A percentile compares a stretch with the other conserved stretches of the same genome.
phyloP scores from a whole-genome alignment of 495 filamentous ascomycete genomes.

The Rhizodiscina lignyota region DNA sequence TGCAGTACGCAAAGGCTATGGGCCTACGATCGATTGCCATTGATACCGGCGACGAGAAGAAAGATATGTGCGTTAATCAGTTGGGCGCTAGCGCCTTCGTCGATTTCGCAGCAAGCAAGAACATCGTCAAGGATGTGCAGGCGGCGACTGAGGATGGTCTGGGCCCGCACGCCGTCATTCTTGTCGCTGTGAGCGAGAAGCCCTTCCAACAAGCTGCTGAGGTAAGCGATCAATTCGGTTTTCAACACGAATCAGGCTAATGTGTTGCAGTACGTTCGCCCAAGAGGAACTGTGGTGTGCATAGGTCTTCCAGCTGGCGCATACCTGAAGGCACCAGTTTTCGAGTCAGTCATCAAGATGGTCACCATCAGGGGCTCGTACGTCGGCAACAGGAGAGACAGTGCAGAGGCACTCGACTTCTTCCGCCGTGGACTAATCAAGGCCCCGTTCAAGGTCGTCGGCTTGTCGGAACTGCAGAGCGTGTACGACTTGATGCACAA shows the following conservation, averaged over 20 bases:
- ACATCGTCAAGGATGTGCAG: slow-evolving; percentile 74
- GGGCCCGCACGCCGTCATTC: slow-evolving; percentile 74
- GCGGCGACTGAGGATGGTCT: slow-evolving; percentile 57
- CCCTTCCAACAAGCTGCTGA: slow-evolving; percentile 87
- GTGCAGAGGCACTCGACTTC: slow-evolving; percentile 75
- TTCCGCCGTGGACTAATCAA: slow-evolving; percentile 68
- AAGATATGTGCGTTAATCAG: slow-evolving; percentile 38
- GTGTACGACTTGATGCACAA: slow-evolving; percentile 39
- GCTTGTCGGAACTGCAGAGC: slow-evolving; percentile 57
- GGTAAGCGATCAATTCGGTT: slow-evolving; percentile 5
- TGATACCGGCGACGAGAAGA: slow-evolving; percentile 67
- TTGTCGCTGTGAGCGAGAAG: slow-evolving; percentile 72
- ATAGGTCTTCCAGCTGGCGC: slow-evolving; percentile 75
- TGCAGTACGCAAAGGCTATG: slow-evolving; percentile 84
- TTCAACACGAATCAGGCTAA: background rate
- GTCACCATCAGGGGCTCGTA: slow-evolving; percentile 86
- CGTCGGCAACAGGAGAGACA: slow-evolving; percentile 79
- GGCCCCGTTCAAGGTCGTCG: slow-evolving; percentile 68
- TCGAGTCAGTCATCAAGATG: slow-evolving; percentile 74
- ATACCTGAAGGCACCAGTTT: slow-evolving; percentile 65
- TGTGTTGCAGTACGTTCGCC: slow-evolving; percentile 46
- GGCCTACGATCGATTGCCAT: slow-evolving; percentile 63
- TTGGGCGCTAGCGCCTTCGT: slow-evolving; percentile 59
- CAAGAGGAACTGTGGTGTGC: slow-evolving; percentile 61
- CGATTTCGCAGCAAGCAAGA: slow-evolving; percentile 56